Conservation (phyloP, 1,284 basidiomycete species). For the Grifola frondosa region DNA sequence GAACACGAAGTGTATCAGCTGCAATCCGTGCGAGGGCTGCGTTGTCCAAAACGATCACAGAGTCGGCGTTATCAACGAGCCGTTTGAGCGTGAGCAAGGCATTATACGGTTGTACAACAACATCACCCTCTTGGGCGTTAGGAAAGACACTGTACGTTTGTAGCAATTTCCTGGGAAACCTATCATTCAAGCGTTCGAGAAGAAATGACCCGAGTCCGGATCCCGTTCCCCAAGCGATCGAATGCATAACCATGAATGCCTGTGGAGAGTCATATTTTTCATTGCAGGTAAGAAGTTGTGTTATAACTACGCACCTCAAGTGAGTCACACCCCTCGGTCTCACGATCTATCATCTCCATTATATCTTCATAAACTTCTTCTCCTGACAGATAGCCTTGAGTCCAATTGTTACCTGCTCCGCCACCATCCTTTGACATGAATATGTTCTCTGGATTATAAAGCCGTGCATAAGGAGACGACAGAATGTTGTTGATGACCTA, state of each 20-base stretch:
- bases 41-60: slow-evolving; percentile 97
- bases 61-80: slow-evolving; percentile 95
- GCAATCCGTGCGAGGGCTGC: slow-evolving; percentile 91
- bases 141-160: slow-evolving; percentile 99
- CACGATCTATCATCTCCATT: slow-evolving; percentile 99
- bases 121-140: slow-evolving; percentile 87
- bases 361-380: slow-evolving; percentile 95
- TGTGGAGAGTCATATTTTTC: slow-evolving; percentile 33
- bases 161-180: slow-evolving; percentile 98
- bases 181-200: slow-evolving; percentile 94
- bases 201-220: slow-evolving; percentile 97
- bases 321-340: slow-evolving; percentile 98
- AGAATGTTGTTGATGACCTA: slow-evolving; percentile 97
- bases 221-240: slow-evolving; percentile 97
- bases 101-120: slow-evolving; percentile 99
- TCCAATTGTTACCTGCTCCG: slow-evolving; percentile 99
- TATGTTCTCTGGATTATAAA: slow-evolving; percentile 99
- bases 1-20: slow-evolving; percentile 86
- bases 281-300: background rate
- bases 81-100: slow-evolving; percentile 93
- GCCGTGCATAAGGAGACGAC: slow-evolving; percentile 85
- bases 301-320: slow-evolving; percentile 86
- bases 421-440: slow-evolving; percentile 95
- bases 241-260: slow-evolving; percentile 99
- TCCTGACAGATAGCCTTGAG: slow-evolving; percentile 88